These are phyloP conservation scores for Exsudoporus frostii DNA, from an alignment of 768 basidiomycete species.

Conservation along the genomic window DNA sequence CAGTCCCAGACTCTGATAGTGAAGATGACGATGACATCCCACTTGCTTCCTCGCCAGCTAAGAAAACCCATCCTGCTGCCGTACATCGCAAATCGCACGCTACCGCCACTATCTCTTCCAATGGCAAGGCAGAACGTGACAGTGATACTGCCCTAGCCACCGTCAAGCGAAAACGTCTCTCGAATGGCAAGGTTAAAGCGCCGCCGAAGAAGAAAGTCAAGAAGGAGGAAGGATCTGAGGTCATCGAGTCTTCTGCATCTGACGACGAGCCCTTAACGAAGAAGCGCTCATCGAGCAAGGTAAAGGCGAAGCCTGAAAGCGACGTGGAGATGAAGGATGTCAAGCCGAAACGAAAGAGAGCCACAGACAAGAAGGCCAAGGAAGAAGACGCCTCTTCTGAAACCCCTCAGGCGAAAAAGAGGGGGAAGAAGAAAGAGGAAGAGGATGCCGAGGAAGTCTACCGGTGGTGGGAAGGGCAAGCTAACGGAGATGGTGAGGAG, in stretches of 20 bases:
- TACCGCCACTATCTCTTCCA: conserved; percentile 33
- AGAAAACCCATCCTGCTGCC: conserved; percentile 39
- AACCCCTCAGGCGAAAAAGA: conserved; percentile 48
- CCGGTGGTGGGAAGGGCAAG: conserved; percentile 84
- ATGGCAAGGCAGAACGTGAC: conserved; percentile 39
- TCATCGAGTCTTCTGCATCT: conserved; percentile 24
- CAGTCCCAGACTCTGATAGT: conserved; percentile 51
- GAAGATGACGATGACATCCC: conserved; percentile 68
- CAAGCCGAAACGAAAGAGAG: conserved; percentile 43
- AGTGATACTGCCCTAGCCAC: conserved; percentile 43
- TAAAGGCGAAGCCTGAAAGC: conserved; percentile 45
- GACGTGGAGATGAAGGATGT: conserved; percentile 45
- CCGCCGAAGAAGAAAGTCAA: conserved; percentile 67
- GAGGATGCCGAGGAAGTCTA: conserved; percentile 65
- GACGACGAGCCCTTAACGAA: conserved; percentile 35
- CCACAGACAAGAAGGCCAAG: conserved; percentile 51
- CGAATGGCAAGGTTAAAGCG: conserved; percentile 47
- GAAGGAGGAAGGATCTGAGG: conserved; percentile 41
- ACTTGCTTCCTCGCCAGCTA: conserved; percentile 69
- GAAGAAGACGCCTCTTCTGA: conserved; percentile 44
- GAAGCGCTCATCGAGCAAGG: conserved; percentile 32
- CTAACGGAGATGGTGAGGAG: conserved; percentile 67
- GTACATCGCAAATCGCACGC: conserved; percentile 41
- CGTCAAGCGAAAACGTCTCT: conserved; percentile 42
- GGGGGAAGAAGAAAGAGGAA: conserved; percentile 57